A percentile compares a stretch with the other conserved stretches of the same genome.
These are phyloP conservation scores for Colletotrichum sp. DNA, from an alignment of 2,329 filamentous ascomycete species.

Conservation along the genomic window DNA sequence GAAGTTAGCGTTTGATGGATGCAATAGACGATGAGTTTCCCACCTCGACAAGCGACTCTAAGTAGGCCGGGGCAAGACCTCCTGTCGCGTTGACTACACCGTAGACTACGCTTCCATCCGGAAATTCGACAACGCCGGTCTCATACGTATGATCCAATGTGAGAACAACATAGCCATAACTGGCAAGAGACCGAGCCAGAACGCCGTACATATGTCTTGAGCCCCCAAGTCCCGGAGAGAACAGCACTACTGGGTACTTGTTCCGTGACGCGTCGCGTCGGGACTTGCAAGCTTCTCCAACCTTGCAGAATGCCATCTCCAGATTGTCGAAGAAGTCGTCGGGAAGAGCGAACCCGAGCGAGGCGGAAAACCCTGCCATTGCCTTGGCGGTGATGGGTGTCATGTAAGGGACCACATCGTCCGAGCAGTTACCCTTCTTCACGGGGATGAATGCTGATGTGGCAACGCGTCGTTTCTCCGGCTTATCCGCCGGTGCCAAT, in stretches of 20 bases:
- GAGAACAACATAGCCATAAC: slow-evolving; percentile 49
- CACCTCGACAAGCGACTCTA: not conserved
- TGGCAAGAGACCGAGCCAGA: slow-evolving; percentile 48
- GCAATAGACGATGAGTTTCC: not conserved
- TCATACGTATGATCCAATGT: slow-evolving; percentile 55
- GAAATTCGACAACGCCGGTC: slow-evolving; percentile 47
- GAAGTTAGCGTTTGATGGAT: not conserved
- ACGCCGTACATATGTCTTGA: slow-evolving; percentile 46
- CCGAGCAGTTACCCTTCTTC: not conserved
- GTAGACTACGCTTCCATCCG: slow-evolving; percentile 39
- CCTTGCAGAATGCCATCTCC: slow-evolving; percentile 22
- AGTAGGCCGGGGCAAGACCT: not conserved
- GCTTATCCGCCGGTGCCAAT: slow-evolving; percentile 17
- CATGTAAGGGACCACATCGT: slow-evolving; percentile 17
- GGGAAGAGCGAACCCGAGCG: slow-evolving; percentile 7
- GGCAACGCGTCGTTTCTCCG: slow-evolving; percentile 21
- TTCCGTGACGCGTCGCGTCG: not conserved
- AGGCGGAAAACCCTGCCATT: not conserved
- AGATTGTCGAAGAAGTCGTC: slow-evolving; percentile 8
- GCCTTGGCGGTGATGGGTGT: slow-evolving; percentile 14
- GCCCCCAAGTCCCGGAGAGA: slow-evolving; percentile 48
- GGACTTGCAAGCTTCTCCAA: not conserved
- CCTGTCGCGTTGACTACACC: slow-evolving; percentile 8
- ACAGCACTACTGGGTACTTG: slow-evolving; percentile 34
- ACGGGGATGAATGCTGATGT: slow-evolving; percentile 18